phyloP scores from a whole-genome alignment of 2,329 filamentous ascomycete genomes.

The Cordyceps militaris region DNA sequence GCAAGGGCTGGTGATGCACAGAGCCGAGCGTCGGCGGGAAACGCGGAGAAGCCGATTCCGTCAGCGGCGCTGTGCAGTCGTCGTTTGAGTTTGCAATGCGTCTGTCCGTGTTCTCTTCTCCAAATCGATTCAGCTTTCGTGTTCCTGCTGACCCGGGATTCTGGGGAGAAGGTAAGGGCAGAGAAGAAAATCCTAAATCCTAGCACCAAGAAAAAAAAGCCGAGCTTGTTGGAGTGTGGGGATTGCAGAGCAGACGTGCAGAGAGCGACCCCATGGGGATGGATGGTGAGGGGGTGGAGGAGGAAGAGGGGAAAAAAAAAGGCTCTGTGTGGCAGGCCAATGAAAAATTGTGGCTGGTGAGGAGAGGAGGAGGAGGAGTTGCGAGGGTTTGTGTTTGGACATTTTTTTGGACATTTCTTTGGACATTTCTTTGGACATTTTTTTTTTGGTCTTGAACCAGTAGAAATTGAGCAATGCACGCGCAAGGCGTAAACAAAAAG shows the following conservation, averaged over 20 bases:
- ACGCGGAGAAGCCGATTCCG: too few species aligned
- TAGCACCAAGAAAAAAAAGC: too few species aligned
- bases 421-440: too few species aligned
- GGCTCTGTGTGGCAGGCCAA: not conserved
- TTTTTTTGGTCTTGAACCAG: too few species aligned
- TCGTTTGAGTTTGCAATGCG: not conserved
- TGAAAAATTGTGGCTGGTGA: not conserved
- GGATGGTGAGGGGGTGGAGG: conserved; percentile 1
- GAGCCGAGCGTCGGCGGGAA: not conserved
- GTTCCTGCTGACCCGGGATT: not conserved
- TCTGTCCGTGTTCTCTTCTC: conserved; percentile 1
- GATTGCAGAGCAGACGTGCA: conserved; percentile 6
- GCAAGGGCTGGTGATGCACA: too few species aligned
- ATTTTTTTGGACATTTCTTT: too few species aligned
- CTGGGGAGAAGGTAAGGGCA: not conserved
- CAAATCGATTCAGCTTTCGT: conserved; percentile 6
- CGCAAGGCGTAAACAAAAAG: too few species aligned
- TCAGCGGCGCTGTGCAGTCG: too few species aligned
- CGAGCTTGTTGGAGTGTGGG: conserved; percentile 13
- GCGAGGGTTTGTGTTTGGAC: not conserved
- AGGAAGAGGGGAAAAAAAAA: conserved; percentile 12
- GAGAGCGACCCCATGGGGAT: conserved; percentile 13
- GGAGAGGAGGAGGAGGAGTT: not conserved
- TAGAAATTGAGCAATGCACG: too few species aligned
- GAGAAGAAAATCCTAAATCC: conserved; percentile 5